Percentiles rank a stretch among this genome's conserved stretches.
Evolutionary conservation across 768 basidiomycete species (phyloP).

Genomic region (Tricholoma hemisulphureum): DNA sequence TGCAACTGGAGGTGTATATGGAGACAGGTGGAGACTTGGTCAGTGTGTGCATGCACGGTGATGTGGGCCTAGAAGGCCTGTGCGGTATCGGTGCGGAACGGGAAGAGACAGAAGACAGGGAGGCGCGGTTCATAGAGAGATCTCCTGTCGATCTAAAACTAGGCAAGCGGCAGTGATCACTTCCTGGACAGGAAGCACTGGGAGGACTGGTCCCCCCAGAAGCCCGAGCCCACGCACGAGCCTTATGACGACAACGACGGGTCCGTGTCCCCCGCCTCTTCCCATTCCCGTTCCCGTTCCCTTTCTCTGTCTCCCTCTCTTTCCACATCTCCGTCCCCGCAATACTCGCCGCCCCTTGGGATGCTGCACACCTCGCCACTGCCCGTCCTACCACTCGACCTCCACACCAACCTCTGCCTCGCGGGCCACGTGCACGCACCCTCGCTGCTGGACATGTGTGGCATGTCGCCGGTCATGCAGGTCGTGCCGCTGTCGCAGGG

Average conservation of each 20-base stretch:
- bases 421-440: neutral
- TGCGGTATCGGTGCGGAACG: neutral
- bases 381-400: too few relatives aligned
- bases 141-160: too few relatives aligned
- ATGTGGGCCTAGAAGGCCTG: neutral
- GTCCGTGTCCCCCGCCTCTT: too few relatives aligned
- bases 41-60: neutral
- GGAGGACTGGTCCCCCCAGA: neutral
- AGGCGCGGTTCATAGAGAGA: conserved; percentile 15
- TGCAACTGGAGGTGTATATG: neutral
- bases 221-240: neutral
- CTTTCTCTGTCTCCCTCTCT: neutral
- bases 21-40: neutral
- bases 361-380: neutral
- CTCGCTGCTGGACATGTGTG: neutral
- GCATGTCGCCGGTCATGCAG: neutral
- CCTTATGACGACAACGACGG: neutral
- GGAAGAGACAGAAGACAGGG: too few relatives aligned
- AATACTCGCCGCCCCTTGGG: neutral
- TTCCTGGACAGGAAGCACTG: neutral
- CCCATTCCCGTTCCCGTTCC: neutral
- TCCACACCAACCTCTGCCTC: neutral
- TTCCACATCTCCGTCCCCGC: neutral
- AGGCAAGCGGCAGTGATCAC: too few relatives aligned
- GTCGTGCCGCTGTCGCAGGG: neutral